Evolutionary conservation across 768 basidiomycete genomes (phyloP).

Genomic region (Boletus reticulatus): DNA sequence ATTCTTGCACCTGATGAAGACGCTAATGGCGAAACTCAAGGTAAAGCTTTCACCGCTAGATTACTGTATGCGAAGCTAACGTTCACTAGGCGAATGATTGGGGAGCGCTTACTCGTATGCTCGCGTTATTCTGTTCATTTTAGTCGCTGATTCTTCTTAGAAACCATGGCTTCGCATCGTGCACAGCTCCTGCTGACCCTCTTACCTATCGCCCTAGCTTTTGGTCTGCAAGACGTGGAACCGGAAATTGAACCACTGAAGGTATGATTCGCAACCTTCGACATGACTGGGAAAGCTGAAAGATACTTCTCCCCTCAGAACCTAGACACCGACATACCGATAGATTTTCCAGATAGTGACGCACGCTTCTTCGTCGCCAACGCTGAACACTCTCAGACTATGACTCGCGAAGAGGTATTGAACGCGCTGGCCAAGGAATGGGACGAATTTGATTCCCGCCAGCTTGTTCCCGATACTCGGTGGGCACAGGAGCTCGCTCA

Average conservation of each 20-base stretch:
- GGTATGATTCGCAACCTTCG: slow-evolving; percentile 28
- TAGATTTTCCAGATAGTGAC: slow-evolving; percentile 36
- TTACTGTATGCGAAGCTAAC: background rate
- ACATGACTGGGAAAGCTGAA: background rate
- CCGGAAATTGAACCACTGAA: slow-evolving; percentile 48
- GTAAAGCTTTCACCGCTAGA: slow-evolving; percentile 26
- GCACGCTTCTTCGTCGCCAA: slow-evolving; percentile 35
- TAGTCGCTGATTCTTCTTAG: slow-evolving; percentile 20
- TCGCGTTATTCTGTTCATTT: background rate
- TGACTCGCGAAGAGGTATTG: slow-evolving; percentile 11
- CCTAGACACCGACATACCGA: slow-evolving; percentile 47
- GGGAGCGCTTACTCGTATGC: slow-evolving; percentile 58
- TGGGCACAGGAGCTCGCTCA: slow-evolving; percentile 41
- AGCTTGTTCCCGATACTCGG: slow-evolving; percentile 35
- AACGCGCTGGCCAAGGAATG: slow-evolving; percentile 28
- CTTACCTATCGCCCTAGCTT: slow-evolving; percentile 47
- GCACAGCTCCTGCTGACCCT: slow-evolving; percentile 39
- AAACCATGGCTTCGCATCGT: slow-evolving; percentile 47
- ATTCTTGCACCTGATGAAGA: slow-evolving; percentile 56
- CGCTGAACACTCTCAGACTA: slow-evolving; percentile 10
- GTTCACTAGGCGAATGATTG: slow-evolving; percentile 54
- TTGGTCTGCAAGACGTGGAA: slow-evolving; percentile 46
- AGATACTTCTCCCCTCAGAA: slow-evolving; percentile 36
- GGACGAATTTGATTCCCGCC: slow-evolving; percentile 32
- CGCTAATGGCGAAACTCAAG: slow-evolving; percentile 65